Evolutionary conservation across 2,329 filamentous ascomycete genomes (phyloP).

Genomic region (Penicillium psychrosexuale): DNA sequence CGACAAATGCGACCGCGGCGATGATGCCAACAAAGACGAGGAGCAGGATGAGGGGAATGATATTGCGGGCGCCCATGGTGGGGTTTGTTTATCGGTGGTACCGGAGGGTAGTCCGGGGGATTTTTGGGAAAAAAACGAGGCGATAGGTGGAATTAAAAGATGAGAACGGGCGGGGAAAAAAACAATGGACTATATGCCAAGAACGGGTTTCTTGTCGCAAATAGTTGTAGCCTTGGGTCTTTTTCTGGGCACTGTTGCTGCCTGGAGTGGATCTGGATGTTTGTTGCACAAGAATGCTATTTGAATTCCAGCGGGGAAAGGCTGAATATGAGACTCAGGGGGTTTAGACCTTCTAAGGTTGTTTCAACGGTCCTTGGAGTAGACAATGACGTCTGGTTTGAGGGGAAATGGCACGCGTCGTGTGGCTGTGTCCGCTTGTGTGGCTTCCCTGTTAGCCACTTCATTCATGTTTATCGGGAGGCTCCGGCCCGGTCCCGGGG

Average conservation of each 20-base stretch:
- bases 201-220: background rate
- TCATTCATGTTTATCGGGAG: background rate
- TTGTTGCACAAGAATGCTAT: background rate
- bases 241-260: conserved; percentile 2
- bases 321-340: background rate
- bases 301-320: background rate
- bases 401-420: background rate
- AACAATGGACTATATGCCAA: background rate
- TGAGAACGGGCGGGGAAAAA: background rate
- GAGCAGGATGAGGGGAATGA: conserved; percentile 58
- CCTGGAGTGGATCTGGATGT: conserved; percentile 3
- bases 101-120: background rate
- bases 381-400: background rate
- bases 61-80: conserved; percentile 31
- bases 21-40: conserved; percentile 51
- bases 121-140: background rate
- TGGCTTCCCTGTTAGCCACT: background rate
- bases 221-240: background rate
- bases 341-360: background rate
- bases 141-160: background rate
- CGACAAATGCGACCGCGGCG: conserved; percentile 54
- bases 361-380: background rate
- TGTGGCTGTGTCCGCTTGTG: background rate
- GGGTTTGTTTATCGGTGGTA: background rate
- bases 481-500: background rate